Evolutionary conservation across 176 grass and related monocot species (phyloP).

Genomic region (Secale cereale): DNA sequence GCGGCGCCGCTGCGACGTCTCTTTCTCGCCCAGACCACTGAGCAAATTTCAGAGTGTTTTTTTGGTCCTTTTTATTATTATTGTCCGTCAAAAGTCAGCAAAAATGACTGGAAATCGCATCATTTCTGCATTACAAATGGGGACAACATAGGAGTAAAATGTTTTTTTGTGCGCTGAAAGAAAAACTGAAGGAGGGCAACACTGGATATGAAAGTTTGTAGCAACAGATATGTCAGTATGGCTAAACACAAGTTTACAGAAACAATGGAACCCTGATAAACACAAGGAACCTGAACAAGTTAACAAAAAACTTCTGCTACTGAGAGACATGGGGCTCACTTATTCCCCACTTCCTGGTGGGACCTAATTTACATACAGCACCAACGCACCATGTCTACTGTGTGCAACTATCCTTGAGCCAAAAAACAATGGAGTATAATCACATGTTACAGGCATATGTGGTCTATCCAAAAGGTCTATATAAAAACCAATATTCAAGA

Average conservation of each 20-base stretch:
- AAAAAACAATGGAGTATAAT: conserved; percentile 35
- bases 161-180: too few relatives aligned
- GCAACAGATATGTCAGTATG: not conserved
- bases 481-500: conserved; percentile 25
- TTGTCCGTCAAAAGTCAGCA: too few relatives aligned
- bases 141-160: too few relatives aligned
- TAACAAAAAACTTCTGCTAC: not conserved
- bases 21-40: not conserved
- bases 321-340: conserved; percentile 12
- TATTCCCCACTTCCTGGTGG: conserved; percentile 38
- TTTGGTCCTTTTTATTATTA: too few relatives aligned
- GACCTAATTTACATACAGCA: conserved; percentile 33
- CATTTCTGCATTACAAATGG: too few relatives aligned
- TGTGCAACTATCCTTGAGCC: conserved; percentile 4
- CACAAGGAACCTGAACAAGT: not conserved
- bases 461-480: conserved; percentile 35
- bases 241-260: not conserved
- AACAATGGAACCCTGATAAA: too few relatives aligned
- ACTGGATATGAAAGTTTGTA: not conserved
- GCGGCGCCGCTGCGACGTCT: not conserved
- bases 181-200: too few relatives aligned
- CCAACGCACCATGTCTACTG: not conserved
- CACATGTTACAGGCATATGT: conserved; percentile 36
- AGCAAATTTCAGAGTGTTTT: not conserved
- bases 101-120: too few relatives aligned